phyloP scores from a whole-genome alignment of 495 filamentous ascomycete species.

The Aspergillus campestris region DNA sequence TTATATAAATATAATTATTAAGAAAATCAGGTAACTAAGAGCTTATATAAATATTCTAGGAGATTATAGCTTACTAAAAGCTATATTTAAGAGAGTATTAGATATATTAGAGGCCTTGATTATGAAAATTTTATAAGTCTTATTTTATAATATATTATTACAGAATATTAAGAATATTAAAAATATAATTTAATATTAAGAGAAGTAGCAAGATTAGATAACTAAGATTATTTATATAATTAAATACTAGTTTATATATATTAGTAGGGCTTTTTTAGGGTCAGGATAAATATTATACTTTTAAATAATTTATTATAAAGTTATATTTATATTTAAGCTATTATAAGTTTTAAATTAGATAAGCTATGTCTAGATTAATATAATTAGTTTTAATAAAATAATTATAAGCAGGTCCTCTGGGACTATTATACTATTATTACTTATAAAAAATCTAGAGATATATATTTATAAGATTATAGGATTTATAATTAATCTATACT shows the following conservation, averaged over 20 bases:
- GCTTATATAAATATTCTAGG: neutral
- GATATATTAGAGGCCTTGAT: neutral
- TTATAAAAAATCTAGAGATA: neutral
- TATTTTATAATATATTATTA: conserved; percentile 1
- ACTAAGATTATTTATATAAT: too few relatives aligned
- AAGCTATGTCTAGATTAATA: conserved; percentile 5
- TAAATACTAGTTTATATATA: too few relatives aligned
- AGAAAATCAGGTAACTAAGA: too few relatives aligned
- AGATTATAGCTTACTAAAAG: neutral
- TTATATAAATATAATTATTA: conserved; percentile 1
- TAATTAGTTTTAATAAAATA: too few relatives aligned
- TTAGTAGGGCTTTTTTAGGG: too few relatives aligned
- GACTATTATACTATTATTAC: neutral
- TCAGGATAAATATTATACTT: too few relatives aligned
- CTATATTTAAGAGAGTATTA: conserved; percentile 1
- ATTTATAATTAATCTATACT: too few relatives aligned
- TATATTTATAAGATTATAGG: conserved; percentile 3
- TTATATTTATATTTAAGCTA: conserved; percentile 2
- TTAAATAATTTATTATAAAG: conserved; percentile 1
- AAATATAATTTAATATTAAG: conserved; percentile 4
- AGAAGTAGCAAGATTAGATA: too few relatives aligned
- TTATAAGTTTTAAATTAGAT: conserved; percentile 1
- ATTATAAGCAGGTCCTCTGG: too few relatives aligned
- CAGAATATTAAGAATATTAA: conserved; percentile 1
- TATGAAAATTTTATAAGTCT: neutral